Percentiles rank a stretch among this genome's conserved stretches.
Evolutionary conservation across 2,329 filamentous ascomycete genomes (phyloP).

Genomic region (Penicillium sp.): DNA sequence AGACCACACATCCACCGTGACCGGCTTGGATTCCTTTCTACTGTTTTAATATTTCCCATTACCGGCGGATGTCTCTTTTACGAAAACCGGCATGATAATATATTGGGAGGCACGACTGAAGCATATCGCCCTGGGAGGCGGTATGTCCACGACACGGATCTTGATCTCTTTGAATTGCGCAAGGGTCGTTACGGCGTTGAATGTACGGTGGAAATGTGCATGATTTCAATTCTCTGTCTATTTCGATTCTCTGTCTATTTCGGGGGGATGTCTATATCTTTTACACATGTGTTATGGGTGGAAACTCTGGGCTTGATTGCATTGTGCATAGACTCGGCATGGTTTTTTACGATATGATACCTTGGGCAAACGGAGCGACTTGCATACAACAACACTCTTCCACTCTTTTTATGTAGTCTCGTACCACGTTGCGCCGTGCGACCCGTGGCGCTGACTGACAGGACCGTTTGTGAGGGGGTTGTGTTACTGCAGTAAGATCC

Average conservation of each 20-base stretch:
- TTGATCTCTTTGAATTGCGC: conserved; percentile 1
- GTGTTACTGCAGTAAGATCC: conserved; percentile 9
- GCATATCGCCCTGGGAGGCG: conserved; percentile 9
- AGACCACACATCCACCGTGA: not conserved
- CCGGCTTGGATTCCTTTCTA: conserved; percentile 11
- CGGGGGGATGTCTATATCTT: conserved; percentile 3
- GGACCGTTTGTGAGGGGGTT: conserved; percentile 4
- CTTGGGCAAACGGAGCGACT: conserved; percentile 13
- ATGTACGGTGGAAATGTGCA: not conserved
- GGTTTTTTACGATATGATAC: conserved; percentile 19
- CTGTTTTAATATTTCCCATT: conserved; percentile 24
- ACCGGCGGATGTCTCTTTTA: conserved; percentile 7
- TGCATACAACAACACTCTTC: conserved; percentile 1
- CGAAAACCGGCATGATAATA: conserved; percentile 15
- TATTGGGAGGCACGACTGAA: conserved; percentile 19
- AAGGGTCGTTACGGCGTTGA: not conserved
- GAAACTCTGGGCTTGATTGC: conserved; percentile 4
- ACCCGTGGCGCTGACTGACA: conserved; percentile 1
- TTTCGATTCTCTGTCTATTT: no score
- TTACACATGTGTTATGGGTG: conserved; percentile 3
- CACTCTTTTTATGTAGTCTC: not conserved
- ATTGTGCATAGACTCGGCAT: conserved; percentile 15
- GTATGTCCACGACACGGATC: conserved; percentile 12
- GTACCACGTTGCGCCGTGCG: conserved; percentile 15
- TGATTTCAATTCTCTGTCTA: not conserved